Evolutionary conservation across 352 stramenopile genomes (phyloP).

Genomic region (Phytophthora parvispora): DNA sequence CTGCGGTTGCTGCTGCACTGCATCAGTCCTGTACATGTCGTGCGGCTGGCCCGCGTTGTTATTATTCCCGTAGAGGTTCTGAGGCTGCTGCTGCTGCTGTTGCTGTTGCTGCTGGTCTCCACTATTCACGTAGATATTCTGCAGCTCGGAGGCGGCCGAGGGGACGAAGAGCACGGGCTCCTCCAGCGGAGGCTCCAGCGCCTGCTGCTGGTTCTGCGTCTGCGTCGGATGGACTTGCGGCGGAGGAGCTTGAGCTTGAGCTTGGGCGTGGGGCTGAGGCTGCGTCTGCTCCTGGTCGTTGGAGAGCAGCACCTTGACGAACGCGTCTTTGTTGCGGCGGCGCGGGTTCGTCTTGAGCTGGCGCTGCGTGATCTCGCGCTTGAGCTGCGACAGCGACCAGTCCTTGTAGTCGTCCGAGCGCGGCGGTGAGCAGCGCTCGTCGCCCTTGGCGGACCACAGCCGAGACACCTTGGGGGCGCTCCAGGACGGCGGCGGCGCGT

Average conservation of each 20-base stretch:
- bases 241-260: not conserved
- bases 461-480: slow-evolving; percentile 40
- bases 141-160: slow-evolving; percentile 23
- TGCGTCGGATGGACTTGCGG: not conserved
- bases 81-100: slow-evolving; percentile 1
- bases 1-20: not conserved
- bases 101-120: slow-evolving; percentile 32
- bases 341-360: slow-evolving; percentile 57
- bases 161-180: slow-evolving; percentile 29
- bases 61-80: slow-evolving; percentile 16
- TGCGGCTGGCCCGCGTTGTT: slow-evolving; percentile 14
- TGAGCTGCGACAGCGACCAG: slow-evolving; percentile 62
- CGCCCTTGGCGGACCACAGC: slow-evolving; percentile 55
- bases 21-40: not conserved
- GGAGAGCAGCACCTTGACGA: slow-evolving; percentile 45
- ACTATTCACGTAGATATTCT: slow-evolving; percentile 27
- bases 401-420: slow-evolving; percentile 66
- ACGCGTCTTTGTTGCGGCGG: slow-evolving; percentile 56
- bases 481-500: slow-evolving; percentile 26
- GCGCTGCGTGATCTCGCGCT: slow-evolving; percentile 63
- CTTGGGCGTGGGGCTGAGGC: not conserved
- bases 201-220: slow-evolving; percentile 8
- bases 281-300: slow-evolving; percentile 28
- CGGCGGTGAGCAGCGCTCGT: slow-evolving; percentile 50
- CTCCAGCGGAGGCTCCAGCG: slow-evolving; percentile 9